These are phyloP conservation scores for Oryza glumipatula DNA, from an alignment of 176 grass and related monocot species.

Conservation along the genomic window DNA sequence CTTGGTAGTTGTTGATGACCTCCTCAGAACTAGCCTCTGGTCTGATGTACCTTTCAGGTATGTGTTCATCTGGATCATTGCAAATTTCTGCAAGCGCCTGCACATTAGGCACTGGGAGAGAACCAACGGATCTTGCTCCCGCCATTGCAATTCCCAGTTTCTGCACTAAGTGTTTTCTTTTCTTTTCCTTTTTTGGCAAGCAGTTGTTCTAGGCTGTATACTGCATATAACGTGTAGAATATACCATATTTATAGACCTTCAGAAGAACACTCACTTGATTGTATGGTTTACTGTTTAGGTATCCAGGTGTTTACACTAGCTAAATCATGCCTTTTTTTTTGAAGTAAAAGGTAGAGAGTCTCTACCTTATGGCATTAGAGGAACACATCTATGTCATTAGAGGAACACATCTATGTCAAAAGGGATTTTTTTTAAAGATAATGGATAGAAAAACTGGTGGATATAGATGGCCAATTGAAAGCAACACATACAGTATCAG, in stretches of 20 bases:
- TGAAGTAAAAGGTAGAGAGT: too few relatives aligned
- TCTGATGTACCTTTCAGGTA: constrained; percentile 41
- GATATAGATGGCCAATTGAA: neutral
- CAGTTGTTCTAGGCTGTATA: too few relatives aligned
- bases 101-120: constrained; percentile 31
- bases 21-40: constrained; percentile 1
- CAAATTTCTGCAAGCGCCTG: constrained; percentile 18
- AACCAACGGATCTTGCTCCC: neutral
- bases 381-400: neutral
- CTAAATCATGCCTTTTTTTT: neutral
- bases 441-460: too few relatives aligned
- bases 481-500: neutral
- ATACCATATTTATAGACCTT: neutral
- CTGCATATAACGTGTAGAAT: neutral
- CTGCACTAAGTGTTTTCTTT: neutral
- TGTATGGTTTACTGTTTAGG: too few relatives aligned
- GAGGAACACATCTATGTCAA: neutral
- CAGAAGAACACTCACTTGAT: neutral
- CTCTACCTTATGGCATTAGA: neutral
- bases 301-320: neutral
- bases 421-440: too few relatives aligned
- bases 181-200: too few relatives aligned
- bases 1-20: neutral
- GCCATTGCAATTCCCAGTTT: neutral
- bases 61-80: neutral